Evolutionary conservation across 768 basidiomycete genomes (phyloP), one percentile per base, ranked within the genome.

Genomic region (Naganishia vaughanmartiniae): DNA sequence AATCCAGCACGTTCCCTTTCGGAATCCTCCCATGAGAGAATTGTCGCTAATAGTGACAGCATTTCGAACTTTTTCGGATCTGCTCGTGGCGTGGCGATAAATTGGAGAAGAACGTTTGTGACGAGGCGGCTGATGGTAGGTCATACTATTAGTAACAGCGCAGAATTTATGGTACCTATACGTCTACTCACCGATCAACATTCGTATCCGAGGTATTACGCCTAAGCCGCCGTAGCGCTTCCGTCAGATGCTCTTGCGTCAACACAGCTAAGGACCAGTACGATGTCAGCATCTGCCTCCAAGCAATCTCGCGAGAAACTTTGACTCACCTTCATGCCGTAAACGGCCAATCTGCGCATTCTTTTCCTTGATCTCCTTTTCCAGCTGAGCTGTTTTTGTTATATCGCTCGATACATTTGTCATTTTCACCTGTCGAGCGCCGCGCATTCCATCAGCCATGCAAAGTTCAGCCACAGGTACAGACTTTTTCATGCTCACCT

Each of bases 51-150:
- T 0, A 99, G 85, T 1, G 87, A 85, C 15, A 99, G 86, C 89
- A 99, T 98, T 82, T 99, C 96, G 80, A 95, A 99, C 1, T 95
- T 88, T 78, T 99, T 99, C 36, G 89, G 83, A 81, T 99, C 96
- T 34, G 88, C 90, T 6, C 96, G 88, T 6, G 93, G 91, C 0
- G 93, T 95, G 28, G 86, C 86, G 65, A 99, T 84, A 83, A 96
- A 99, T 0, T 89, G 89, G 24, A 98, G 85, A 19, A 99, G 84
- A 69, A 98, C 88, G 78, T 99, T 99, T 42, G 91, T 95, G 39
- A 99, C 92, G 0, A 99, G 87, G 15, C 93, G 89, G 63, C 91
- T 82, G 74, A 33, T 24, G 39, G 58, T n/a, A n/a, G 28, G 48
- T 42, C 34, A 30, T 24, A 31, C 12, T 36, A 30, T 10, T 12